Evolutionary conservation across 164 flowering plant species (phyloP).

Genomic region (Tinospora cordifolia): DNA sequence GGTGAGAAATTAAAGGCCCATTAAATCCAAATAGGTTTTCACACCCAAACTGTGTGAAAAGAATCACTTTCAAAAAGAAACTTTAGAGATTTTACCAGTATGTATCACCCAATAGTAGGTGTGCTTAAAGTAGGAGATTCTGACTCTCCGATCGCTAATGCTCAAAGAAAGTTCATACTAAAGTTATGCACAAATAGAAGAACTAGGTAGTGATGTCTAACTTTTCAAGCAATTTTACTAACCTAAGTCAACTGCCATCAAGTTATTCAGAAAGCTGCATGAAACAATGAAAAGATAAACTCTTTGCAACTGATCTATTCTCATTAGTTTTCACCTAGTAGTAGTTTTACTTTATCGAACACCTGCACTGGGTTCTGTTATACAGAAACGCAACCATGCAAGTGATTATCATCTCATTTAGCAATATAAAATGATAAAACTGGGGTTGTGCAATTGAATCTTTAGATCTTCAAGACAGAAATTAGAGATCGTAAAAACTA

Average conservation of each 20-base stretch:
- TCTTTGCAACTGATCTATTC: constrained; percentile 42
- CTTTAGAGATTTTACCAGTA: background rate
- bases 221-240: constrained; percentile 25
- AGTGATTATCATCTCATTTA: constrained; percentile 49
- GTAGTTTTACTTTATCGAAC: constrained; percentile 17
- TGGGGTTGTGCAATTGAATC: background rate
- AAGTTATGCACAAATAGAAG: background rate
- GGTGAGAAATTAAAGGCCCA: background rate
- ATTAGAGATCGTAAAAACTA: background rate
- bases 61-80: background rate
- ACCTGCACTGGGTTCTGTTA: constrained; percentile 45
- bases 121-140: background rate
- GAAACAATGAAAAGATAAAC: constrained; percentile 37
- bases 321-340: constrained; percentile 35
- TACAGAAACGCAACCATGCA: constrained; percentile 51
- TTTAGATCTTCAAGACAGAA: background rate
- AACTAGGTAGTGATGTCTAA: background rate
- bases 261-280: constrained; percentile 13
- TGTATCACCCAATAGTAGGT: background rate
- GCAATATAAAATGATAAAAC: constrained; percentile 26
- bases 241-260: constrained; percentile 15
- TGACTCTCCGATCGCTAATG: background rate
- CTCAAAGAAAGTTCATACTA: background rate
- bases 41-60: background rate
- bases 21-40: background rate